phyloP scores from a whole-genome alignment of 1,284 basidiomycete species.

The Rhodotorula mucilaginosa region DNA sequence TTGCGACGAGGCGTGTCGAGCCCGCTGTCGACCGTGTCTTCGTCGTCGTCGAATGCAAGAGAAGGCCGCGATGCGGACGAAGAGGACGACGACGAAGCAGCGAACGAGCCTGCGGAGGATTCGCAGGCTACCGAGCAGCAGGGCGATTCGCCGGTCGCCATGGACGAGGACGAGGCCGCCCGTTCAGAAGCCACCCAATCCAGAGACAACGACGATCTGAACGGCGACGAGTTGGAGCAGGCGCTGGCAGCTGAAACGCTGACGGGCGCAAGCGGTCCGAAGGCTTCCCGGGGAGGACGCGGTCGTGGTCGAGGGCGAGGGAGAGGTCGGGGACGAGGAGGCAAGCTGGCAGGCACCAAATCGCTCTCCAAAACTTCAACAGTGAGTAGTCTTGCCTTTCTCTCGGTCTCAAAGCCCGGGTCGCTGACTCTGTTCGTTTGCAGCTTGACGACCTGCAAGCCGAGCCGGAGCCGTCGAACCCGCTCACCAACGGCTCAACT shows the following conservation, averaged over 20 bases:
- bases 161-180: background rate
- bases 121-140: background rate
- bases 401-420: too few species aligned
- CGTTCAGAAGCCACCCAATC: background rate
- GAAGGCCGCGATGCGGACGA: background rate
- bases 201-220: background rate
- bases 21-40: constrained; percentile 16
- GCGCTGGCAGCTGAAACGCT: background rate
- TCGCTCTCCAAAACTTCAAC: background rate
- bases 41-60: background rate
- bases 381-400: background rate
- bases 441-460: background rate
- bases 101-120: background rate
- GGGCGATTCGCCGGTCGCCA: background rate
- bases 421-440: background rate
- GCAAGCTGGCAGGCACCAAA: background rate
- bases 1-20: constrained; percentile 7
- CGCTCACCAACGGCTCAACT: constrained; percentile 17
- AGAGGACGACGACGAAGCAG: background rate
- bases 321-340: background rate
- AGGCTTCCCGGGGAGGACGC: background rate
- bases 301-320: background rate
- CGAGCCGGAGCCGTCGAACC: background rate
- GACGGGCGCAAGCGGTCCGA: too few species aligned
- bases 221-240: background rate